Base-by-base conservation (phyloP, 805 yeast genomes). In the Metschnikowia hibisci region DNA sequence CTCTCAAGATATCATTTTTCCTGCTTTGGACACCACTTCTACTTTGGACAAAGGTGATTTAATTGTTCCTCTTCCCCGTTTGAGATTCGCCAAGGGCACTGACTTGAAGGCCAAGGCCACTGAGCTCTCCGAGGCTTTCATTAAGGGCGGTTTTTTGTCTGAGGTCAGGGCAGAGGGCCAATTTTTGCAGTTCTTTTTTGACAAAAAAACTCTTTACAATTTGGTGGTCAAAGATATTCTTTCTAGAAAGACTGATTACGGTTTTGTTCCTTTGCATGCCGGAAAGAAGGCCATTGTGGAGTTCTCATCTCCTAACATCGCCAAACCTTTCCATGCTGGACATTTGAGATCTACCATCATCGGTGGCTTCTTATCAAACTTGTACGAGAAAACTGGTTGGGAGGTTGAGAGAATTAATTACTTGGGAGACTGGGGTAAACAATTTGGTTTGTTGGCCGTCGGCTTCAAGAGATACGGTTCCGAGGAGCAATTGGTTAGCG, bases 311-410 rank as follows among this genome's bases (percentile, higher is more conserved):
- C 99, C 99, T 52, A 93, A 93, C 67, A 91, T 93, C 60, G 99
- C 99, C 52, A 93, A 93, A 70, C 99, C 99, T 10, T 93, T 93
- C 84, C 99, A 93, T 63, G 99, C 99, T 43, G 99, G 99, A 47
- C 99, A 93, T 66, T 79, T 93, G 66, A 84, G 99, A 69, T 86
- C 96, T 26, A 93, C 99, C 34, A 93, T 93, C 60, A 93, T 93
- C 62, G 99, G 99, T 56, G 98, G 98, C 12, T 93, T 89, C 71
- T 65, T 93, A 38, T 70, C 96, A 32, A 91, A 90, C 67, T 74
- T 93, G 63, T 87, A 93, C 62, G 96, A 89, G 68, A 82, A 80
- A 54, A 73, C 83, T 45, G 99, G 98, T 36, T 93, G 91, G 87
- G 78, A 87, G n/a, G 99, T 93, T 34, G 69, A 77, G 53, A 80